Evolutionary conservation across 768 basidiomycete genomes (phyloP).

Genomic region (Boletus sp.): DNA sequence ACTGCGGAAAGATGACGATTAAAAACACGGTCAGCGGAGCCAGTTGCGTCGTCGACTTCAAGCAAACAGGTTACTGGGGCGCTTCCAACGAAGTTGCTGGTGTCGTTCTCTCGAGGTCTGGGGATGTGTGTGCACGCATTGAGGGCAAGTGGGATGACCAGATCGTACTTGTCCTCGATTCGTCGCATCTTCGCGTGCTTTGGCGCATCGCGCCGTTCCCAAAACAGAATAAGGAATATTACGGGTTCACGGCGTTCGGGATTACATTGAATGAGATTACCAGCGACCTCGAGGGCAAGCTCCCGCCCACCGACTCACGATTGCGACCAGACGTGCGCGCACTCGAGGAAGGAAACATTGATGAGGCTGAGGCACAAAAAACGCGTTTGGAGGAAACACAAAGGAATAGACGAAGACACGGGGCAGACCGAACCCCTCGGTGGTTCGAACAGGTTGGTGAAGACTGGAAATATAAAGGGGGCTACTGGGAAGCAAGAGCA

Average conservation of each 20-base stretch:
- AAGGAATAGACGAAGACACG: conserved; percentile 61
- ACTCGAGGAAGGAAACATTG: conserved; percentile 72
- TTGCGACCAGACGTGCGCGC: conserved; percentile 79
- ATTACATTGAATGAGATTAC: conserved; percentile 82
- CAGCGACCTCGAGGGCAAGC: conserved; percentile 52
- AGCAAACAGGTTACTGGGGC: conserved; percentile 82
- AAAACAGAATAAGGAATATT: conserved; percentile 64
- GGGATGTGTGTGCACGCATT: conserved; percentile 55
- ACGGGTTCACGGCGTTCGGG: conserved; percentile 79
- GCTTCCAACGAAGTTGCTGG: conserved; percentile 72
- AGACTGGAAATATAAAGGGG: conserved; percentile 74
- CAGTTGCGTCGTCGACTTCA: conserved; percentile 77
- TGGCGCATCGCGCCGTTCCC: conserved; percentile 79
- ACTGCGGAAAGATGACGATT: conserved; percentile 75
- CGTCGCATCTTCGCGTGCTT: conserved; percentile 66
- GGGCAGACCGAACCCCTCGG: conserved; percentile 56
- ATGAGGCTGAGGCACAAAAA: conserved; percentile 72
- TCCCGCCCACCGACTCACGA: conserved; percentile 82
- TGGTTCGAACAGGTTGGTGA: conserved; percentile 75
- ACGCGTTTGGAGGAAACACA: conserved; percentile 70
- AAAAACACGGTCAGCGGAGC: conserved; percentile 54
- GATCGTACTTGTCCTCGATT: conserved; percentile 63
- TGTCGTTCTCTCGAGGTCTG: conserved; percentile 49
- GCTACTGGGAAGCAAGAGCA: conserved; percentile 78
- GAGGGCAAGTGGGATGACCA: conserved; percentile 92